These are phyloP conservation scores for Senna tora DNA, from an alignment of 306 rosid genomes.

Conservation along the genomic window DNA sequence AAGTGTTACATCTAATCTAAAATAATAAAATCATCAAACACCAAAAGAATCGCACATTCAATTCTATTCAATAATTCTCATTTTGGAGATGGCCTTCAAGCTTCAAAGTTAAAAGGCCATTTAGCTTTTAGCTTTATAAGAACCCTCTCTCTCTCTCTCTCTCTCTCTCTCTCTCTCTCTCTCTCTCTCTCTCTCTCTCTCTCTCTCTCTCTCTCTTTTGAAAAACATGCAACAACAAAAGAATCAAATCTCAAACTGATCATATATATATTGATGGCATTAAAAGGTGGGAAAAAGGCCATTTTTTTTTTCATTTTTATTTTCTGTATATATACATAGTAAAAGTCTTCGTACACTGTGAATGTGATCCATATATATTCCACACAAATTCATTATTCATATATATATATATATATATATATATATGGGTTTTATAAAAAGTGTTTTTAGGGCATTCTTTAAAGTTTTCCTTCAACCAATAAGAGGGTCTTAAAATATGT, in stretches of 20 bases:
- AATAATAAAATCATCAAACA: conserved; percentile 30
- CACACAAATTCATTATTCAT: too few relatives aligned
- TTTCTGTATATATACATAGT: neutral
- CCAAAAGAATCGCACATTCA: too few relatives aligned
- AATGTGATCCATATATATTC: too few relatives aligned
- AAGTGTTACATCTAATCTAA: conserved; percentile 50
- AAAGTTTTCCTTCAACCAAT: too few relatives aligned
- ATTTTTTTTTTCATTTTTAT: conserved; percentile 2
- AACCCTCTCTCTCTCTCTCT: neutral
- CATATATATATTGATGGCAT: conserved; percentile 44
- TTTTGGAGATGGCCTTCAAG: conserved; percentile 24
- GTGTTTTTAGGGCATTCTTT: too few relatives aligned
- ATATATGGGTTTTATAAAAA: too few relatives aligned
- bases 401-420: too few relatives aligned
- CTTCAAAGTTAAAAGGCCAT: neutral
- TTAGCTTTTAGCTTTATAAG: conserved; percentile 44
- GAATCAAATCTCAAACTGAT: conserved; percentile 40
- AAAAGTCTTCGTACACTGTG: too few relatives aligned
- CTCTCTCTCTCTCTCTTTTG: conserved; percentile 32
- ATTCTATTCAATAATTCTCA: conserved; percentile 4
- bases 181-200: too few relatives aligned
- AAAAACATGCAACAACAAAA: conserved; percentile 42
- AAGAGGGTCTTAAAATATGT: too few relatives aligned
- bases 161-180: too few relatives aligned
- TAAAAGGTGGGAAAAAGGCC: conserved; percentile 37